Percentiles rank a stretch among this genome's conserved stretches.
phyloP scores from a whole-genome alignment of 2,329 filamentous ascomycete genomes.

The Trichoderma sp. region DNA sequence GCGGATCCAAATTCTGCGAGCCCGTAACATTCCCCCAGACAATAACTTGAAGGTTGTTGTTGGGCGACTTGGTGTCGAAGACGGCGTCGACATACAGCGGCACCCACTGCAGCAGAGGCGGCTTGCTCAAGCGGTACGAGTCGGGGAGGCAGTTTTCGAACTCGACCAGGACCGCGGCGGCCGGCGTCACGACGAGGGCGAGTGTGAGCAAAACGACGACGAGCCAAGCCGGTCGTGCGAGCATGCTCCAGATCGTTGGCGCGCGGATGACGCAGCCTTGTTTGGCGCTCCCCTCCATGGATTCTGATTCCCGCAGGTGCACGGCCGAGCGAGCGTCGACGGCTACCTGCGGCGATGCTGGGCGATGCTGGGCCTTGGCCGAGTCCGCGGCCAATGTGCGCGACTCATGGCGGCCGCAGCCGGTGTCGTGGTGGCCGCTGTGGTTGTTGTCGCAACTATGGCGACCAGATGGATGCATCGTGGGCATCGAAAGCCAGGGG shows the following conservation, averaged over 20 bases:
- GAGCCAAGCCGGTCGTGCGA: conserved; percentile 29
- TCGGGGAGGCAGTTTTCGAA: conserved; percentile 81
- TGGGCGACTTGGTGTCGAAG: conserved; percentile 61
- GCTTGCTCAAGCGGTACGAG: conserved; percentile 53
- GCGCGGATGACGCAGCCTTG: conserved; percentile 10
- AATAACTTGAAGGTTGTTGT: conserved; percentile 68
- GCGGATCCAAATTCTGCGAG: conserved; percentile 50
- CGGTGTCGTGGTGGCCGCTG: background rate
- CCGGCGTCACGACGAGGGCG: conserved; percentile 39
- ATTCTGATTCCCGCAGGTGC: background rate
- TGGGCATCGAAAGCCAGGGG: conserved; percentile 19
- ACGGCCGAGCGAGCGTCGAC: background rate
- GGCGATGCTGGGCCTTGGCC: background rate
- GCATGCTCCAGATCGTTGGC: background rate
- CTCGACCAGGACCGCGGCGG: conserved; percentile 63
- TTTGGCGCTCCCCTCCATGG: conserved; percentile 5
- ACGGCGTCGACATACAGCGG: conserved; percentile 70
- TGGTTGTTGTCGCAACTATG: background rate
- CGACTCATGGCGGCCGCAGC: conserved; percentile 13
- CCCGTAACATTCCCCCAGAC: conserved; percentile 92
- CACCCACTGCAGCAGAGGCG: conserved; percentile 71
- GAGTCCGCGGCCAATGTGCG: background rate
- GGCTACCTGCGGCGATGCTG: background rate
- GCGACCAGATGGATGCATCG: conserved; percentile 21
- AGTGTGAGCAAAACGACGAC: conserved; percentile 38